Percentiles rank a stretch among this genome's conserved stretches.
phyloP scores from a whole-genome alignment of 2,329 filamentous ascomycete species.

The Ascomycota sp. region DNA sequence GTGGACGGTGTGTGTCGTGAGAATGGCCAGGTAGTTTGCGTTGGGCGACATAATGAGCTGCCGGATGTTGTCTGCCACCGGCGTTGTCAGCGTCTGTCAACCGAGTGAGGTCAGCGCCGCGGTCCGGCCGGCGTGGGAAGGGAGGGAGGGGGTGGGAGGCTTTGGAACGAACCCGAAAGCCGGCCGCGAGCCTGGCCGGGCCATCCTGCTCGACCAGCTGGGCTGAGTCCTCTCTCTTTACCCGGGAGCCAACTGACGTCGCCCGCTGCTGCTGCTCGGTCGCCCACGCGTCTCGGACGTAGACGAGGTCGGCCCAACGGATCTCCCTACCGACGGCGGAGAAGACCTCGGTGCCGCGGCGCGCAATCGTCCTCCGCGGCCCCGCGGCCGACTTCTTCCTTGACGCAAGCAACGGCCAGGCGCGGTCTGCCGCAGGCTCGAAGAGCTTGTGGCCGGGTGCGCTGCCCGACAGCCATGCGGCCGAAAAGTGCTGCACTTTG shows the following conservation, averaged over 20 bases:
- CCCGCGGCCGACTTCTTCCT: slow-evolving; percentile 24
- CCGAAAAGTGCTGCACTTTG: slow-evolving; percentile 67
- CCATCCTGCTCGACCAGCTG: slow-evolving; percentile 14
- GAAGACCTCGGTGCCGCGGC: slow-evolving; percentile 72
- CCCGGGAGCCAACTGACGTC: slow-evolving; percentile 13
- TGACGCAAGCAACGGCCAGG: slow-evolving; percentile 17
- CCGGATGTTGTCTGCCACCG: slow-evolving; percentile 62
- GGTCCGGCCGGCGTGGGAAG: too few species aligned
- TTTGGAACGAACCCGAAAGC: slow-evolving; percentile 16
- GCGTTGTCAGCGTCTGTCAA: slow-evolving; percentile 49
- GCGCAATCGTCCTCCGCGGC: slow-evolving; percentile 50
- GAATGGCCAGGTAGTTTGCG: slow-evolving; percentile 61
- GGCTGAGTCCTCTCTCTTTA: slow-evolving; percentile 28
- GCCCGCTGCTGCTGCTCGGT: slow-evolving; percentile 10
- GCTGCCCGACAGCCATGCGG: slow-evolving; percentile 65
- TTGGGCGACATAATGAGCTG: slow-evolving; percentile 74
- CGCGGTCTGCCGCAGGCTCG: slow-evolving; percentile 23
- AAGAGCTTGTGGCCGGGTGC: slow-evolving; percentile 67
- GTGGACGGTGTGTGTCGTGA: slow-evolving; percentile 75
- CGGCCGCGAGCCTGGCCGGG: slow-evolving; percentile 8
- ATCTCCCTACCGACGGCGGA: slow-evolving; percentile 77
- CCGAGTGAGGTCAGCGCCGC: slow-evolving; percentile 1
- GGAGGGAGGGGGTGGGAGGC: too few species aligned
- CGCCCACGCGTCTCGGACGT: slow-evolving; percentile 44
- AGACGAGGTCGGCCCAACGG: slow-evolving; percentile 70